Evolutionary conservation across 2,329 filamentous ascomycete species (phyloP).

Genomic region (Metarhizium anisopliae): DNA sequence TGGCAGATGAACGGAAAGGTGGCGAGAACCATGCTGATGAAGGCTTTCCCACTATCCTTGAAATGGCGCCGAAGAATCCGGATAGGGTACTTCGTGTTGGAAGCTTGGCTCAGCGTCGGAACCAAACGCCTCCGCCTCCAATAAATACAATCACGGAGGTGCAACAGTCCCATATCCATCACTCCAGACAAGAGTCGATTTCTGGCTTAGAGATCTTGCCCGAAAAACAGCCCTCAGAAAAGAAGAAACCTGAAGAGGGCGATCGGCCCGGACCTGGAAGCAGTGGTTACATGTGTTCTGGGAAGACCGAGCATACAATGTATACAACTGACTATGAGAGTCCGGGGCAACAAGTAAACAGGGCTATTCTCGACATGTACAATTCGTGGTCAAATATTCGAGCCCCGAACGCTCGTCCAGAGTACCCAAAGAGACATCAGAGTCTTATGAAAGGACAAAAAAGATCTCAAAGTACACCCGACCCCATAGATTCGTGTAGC

Average conservation of each 20-base stretch:
- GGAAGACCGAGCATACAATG: background rate
- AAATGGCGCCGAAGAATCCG: background rate
- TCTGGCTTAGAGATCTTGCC: background rate
- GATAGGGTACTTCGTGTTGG: background rate
- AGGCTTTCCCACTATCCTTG: background rate
- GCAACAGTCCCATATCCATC: conserved; percentile 8
- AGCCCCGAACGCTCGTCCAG: conserved; percentile 11
- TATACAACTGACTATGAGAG: background rate
- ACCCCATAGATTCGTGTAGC: conserved; percentile 7
- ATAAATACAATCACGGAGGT: background rate
- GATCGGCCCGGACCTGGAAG: background rate
- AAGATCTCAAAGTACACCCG: conserved; percentile 20
- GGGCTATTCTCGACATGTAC: conserved; percentile 14
- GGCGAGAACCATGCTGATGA: background rate
- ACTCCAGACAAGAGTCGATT: background rate
- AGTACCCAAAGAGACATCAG: conserved; percentile 9
- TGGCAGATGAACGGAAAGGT: background rate
- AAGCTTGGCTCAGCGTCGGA: conserved; percentile 4
- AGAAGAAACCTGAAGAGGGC: background rate
- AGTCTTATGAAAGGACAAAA: conserved; percentile 13
- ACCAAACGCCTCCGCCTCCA: background rate
- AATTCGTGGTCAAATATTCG: conserved; percentile 10
- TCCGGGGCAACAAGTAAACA: conserved; percentile 5
- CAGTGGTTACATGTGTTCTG: background rate
- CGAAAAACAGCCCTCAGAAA: background rate